Percentiles rank a stretch among this genome's conserved stretches.
phyloP scores from a whole-genome alignment of 768 basidiomycete species.

The Boletellus ananiceps region DNA sequence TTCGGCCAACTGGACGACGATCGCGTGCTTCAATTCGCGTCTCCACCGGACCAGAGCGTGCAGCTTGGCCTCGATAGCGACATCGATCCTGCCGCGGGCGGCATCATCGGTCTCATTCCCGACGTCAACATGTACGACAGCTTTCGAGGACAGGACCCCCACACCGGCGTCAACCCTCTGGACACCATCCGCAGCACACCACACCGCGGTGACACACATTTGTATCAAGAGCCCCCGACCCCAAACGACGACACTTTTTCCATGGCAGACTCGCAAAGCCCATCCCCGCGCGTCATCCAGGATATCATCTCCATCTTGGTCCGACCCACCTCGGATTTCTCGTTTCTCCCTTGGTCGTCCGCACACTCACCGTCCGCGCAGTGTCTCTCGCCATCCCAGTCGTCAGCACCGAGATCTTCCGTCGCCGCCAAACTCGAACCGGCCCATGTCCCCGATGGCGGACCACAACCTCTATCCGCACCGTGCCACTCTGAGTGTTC shows the following conservation, averaged over 20 bases:
- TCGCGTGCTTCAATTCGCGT: background rate
- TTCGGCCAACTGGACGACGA: background rate
- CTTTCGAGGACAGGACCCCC: constrained; percentile 15
- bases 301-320: constrained; percentile 30
- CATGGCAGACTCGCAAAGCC: constrained; percentile 7
- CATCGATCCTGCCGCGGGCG: constrained; percentile 6
- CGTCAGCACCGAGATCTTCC: background rate
- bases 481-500: background rate
- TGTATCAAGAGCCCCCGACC: background rate
- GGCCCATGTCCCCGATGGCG: background rate
- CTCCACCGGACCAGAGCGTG: background rate
- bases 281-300: constrained; percentile 27
- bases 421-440: background rate
- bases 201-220: background rate
- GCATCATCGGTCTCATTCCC: constrained; percentile 26
- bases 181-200: constrained; percentile 29
- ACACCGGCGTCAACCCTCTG: constrained; percentile 37
- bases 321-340: constrained; percentile 13
- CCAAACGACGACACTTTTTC: background rate
- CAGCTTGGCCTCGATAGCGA: constrained; percentile 8
- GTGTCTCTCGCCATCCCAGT: background rate
- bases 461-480: background rate
- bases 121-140: constrained; percentile 35
- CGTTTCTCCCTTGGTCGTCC: constrained; percentile 5
- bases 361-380: constrained; percentile 1